Conservation (phyloP, 73 alveolate species). For the Paramecium sexaurelia region DNA sequence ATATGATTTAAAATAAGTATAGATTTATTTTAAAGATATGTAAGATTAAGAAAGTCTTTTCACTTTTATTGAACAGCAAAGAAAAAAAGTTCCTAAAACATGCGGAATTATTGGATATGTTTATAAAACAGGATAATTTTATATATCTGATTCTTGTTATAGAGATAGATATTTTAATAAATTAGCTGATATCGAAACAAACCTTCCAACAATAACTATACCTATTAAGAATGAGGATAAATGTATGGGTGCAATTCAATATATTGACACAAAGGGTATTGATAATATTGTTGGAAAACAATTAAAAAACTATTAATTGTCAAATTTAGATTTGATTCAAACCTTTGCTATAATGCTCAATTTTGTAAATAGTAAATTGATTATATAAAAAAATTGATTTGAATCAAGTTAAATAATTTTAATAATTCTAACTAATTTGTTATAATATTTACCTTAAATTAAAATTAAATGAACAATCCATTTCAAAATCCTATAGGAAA, state of each 20-base stretch:
- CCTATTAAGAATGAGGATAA: not conserved
- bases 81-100: not conserved
- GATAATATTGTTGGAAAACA: not conserved
- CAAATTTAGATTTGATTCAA: not conserved
- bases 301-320: not conserved
- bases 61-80: not conserved
- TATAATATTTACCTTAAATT: conserved; percentile 5
- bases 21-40: not conserved
- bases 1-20: not conserved
- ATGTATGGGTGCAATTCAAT: not conserved
- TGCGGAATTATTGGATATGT: conserved; percentile 24
- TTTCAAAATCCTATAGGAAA: conserved; percentile 13
- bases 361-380: not conserved
- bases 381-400: not conserved
- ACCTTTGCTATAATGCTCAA: not conserved
- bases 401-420: not conserved
- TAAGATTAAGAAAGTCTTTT: not conserved
- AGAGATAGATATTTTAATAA: not conserved
- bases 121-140: not conserved
- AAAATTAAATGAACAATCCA: conserved; percentile 36
- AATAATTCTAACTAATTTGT: not conserved
- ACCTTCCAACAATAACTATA: not conserved
- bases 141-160: conserved; percentile 27
- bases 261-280: not conserved
- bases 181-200: conserved; percentile 25